Evolutionary conservation across 2,329 filamentous ascomycete genomes (phyloP).

Genomic region (Celoporthe dispersa): DNA sequence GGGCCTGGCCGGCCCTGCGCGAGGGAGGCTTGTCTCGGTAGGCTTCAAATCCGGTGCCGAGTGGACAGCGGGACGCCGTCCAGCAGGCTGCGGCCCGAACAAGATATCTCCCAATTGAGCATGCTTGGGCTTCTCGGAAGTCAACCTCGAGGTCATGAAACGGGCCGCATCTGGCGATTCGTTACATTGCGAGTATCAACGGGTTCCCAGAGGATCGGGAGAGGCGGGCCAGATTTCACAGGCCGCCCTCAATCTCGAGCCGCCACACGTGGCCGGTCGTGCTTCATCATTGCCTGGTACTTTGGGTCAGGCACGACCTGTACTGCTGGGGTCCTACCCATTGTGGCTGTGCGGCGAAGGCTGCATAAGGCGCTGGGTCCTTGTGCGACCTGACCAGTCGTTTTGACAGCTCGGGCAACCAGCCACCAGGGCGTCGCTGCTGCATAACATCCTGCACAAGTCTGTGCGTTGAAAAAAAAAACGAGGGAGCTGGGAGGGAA

Average conservation of each 20-base stretch:
- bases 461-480: neutral
- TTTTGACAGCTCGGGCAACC: neutral
- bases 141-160: neutral
- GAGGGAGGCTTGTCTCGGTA: neutral
- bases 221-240: neutral
- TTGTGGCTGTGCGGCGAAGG: slow-evolving; percentile 9
- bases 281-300: neutral
- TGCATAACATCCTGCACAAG: neutral
- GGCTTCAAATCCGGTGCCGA: slow-evolving; percentile 4
- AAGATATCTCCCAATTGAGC: neutral
- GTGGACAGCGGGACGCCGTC: neutral
- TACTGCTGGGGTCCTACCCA: neutral
- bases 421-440: neutral
- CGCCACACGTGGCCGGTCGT: slow-evolving; percentile 9
- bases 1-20: neutral
- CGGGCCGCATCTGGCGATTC: slow-evolving; percentile 11
- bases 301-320: neutral
- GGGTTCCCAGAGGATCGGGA: slow-evolving; percentile 4
- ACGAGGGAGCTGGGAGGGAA: neutral
- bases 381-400: neutral
- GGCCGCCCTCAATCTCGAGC: slow-evolving; percentile 17
- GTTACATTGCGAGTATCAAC: slow-evolving; percentile 8
- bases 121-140: neutral
- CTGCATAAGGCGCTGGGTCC: slow-evolving; percentile 6
- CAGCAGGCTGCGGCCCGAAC: slow-evolving; percentile 2